Evolutionary conservation across 768 basidiomycete genomes (phyloP).

Genomic region (Russula griseocarnosa): DNA sequence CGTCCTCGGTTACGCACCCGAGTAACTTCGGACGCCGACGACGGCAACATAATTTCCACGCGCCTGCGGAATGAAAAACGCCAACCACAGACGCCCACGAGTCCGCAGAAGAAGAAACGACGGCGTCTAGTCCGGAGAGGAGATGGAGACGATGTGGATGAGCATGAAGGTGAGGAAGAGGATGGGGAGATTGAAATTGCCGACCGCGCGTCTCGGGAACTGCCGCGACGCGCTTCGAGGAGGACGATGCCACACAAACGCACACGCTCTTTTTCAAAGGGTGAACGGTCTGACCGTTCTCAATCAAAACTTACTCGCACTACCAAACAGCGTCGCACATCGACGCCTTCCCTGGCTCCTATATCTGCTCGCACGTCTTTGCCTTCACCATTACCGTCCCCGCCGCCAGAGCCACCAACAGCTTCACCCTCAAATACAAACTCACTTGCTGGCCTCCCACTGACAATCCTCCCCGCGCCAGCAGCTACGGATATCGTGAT

Average conservation of each 20-base stretch:
- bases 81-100: background rate
- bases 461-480: conserved; percentile 7
- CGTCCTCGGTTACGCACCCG: background rate
- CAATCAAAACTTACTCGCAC: background rate
- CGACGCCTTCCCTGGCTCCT: background rate
- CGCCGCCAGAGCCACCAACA: background rate
- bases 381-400: background rate
- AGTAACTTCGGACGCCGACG: background rate
- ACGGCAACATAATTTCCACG: background rate
- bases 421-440: background rate
- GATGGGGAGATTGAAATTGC: conserved; percentile 1
- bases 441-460: conserved; percentile 2
- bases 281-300: background rate
- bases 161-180: background rate
- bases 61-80: background rate
- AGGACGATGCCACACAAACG: background rate
- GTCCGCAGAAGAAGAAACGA: conserved; percentile 1
- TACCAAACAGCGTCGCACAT: background rate
- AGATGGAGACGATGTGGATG: background rate
- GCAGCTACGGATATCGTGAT: conserved; percentile 3
- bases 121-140: background rate
- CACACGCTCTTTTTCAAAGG: background rate
- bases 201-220: background rate
- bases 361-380: background rate
- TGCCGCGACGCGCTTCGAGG: background rate